These are phyloP conservation scores for Gossypium anomalum DNA, from an alignment of 345 rosid genomes.

Conservation along the genomic window DNA sequence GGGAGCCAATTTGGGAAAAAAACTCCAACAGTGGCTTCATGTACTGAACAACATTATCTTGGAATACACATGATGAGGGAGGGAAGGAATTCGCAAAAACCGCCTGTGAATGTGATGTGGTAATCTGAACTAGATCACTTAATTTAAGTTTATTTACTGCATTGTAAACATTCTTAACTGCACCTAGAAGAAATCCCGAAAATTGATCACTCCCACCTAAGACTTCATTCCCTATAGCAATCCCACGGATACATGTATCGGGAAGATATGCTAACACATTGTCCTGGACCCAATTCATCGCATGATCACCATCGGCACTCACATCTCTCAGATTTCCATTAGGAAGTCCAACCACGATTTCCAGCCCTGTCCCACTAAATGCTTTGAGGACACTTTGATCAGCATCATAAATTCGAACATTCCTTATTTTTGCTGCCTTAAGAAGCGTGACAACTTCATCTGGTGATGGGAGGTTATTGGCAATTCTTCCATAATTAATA, in stretches of 20 bases:
- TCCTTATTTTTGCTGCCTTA: conserved; percentile 71
- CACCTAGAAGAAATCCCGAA: conserved; percentile 65
- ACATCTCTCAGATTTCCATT: conserved; percentile 65
- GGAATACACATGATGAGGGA: conserved; percentile 84
- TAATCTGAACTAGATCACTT: conserved; percentile 64
- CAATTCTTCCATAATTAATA: conserved; percentile 90
- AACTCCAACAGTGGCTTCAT: conserved; percentile 90
- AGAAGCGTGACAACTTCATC: conserved; percentile 77
- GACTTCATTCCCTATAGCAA: conserved; percentile 91
- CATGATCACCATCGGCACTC: conserved; percentile 66
- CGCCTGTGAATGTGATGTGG: conserved; percentile 89
- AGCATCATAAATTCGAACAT: conserved; percentile 83
- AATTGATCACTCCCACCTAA: conserved; percentile 65
- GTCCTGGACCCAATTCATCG: conserved; percentile 79
- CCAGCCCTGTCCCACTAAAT: conserved; percentile 85
- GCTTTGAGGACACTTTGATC: conserved; percentile 83
- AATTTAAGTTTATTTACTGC: conserved; percentile 58
- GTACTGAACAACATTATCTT: conserved; percentile 53
- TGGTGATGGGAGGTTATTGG: conserved; percentile 92
- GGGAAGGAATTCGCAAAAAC: conserved; percentile 84
- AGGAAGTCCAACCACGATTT: conserved; percentile 80
- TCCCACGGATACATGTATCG: conserved; percentile 72
- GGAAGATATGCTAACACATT: conserved; percentile 84
- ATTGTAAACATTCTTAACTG: conserved; percentile 64
- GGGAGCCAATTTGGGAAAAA: conserved; percentile 71